These are phyloP conservation scores for Cladosporium velox DNA, from an alignment of 2,329 filamentous ascomycete species.

Conservation along the genomic window DNA sequence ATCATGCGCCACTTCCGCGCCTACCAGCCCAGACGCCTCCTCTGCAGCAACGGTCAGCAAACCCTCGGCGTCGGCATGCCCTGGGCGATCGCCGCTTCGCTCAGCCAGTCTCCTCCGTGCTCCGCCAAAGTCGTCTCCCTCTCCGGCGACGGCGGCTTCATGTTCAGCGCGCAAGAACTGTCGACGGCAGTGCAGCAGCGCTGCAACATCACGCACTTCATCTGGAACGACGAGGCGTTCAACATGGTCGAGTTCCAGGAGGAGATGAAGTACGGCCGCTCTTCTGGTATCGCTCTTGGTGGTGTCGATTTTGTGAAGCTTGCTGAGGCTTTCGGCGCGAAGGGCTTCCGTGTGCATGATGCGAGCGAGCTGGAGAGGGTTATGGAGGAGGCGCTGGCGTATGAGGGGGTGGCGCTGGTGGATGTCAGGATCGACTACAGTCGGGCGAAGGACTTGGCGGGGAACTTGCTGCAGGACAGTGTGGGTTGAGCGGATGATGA, in stretches of 20 bases:
- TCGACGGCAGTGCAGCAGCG: constrained; percentile 50
- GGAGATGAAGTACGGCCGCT: constrained; percentile 52
- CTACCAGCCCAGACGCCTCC: constrained; percentile 47
- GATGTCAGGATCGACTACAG: constrained; percentile 52
- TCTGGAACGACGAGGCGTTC: constrained; percentile 54
- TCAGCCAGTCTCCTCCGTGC: constrained; percentile 47
- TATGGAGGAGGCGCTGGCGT: constrained; percentile 47
- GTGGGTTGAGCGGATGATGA: constrained; percentile 29
- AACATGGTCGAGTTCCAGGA: constrained; percentile 58
- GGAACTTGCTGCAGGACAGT: constrained; percentile 42
- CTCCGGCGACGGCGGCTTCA: constrained; percentile 53
- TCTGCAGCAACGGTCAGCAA: constrained; percentile 53
- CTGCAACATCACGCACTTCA: constrained; percentile 54
- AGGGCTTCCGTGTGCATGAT: constrained; percentile 46
- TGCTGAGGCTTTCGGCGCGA: constrained; percentile 51
- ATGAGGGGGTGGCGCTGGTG: constrained; percentile 48
- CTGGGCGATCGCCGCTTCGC: constrained; percentile 52
- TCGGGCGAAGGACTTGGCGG: constrained; percentile 45
- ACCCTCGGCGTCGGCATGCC: constrained; percentile 52
- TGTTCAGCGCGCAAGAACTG: constrained; percentile 52
- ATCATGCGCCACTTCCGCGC: constrained; percentile 50
- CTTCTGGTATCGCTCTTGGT: constrained; percentile 47
- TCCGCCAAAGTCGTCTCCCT: constrained; percentile 49
- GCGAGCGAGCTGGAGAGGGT: constrained; percentile 46
- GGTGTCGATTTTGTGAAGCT: constrained; percentile 53